Conservation (phyloP, 768 basidiomycete genomes). For the Hericium coralloides region DNA sequence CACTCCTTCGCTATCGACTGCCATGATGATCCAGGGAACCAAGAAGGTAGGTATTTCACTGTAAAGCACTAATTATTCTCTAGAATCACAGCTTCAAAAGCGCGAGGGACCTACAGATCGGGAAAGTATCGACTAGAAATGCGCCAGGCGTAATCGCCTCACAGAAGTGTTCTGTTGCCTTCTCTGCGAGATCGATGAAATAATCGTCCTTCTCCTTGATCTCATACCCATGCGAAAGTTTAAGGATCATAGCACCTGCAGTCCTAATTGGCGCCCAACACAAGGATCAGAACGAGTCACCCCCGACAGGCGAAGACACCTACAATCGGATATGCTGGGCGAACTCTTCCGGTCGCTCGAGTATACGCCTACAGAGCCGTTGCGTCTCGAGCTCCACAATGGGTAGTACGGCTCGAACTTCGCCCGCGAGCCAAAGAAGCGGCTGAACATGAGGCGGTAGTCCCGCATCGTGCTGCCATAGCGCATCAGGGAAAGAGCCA, state of each 20-base stretch:
- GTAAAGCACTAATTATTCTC: background rate
- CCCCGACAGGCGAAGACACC: background rate
- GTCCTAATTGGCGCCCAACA: background rate
- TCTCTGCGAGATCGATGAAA: constrained; percentile 4
- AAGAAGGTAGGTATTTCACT: constrained; percentile 17
- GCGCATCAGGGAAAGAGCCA: background rate
- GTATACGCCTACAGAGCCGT: background rate
- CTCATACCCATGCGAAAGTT: constrained; percentile 17
- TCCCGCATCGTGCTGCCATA: constrained; percentile 2
- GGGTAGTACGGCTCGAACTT: background rate
- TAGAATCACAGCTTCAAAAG: background rate
- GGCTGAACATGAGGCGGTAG: background rate
- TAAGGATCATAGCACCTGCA: constrained; percentile 15
- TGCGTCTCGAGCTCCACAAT: constrained; percentile 4
- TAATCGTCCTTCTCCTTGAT: constrained; percentile 11
- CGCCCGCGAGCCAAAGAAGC: constrained; percentile 2
- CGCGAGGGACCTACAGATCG: constrained; percentile 1
- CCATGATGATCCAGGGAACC: constrained; percentile 19
- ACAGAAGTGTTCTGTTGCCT: background rate
- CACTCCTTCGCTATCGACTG: constrained; percentile 9
- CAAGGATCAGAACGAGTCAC: no score
- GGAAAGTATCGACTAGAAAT: constrained; percentile 5
- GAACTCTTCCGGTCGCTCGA: constrained; percentile 2
- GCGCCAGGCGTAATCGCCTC: background rate
- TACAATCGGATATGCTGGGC: constrained; percentile 3